Evolutionary conservation across 2,329 filamentous ascomycete genomes (phyloP).

Genomic region (Claviceps purpurea): DNA sequence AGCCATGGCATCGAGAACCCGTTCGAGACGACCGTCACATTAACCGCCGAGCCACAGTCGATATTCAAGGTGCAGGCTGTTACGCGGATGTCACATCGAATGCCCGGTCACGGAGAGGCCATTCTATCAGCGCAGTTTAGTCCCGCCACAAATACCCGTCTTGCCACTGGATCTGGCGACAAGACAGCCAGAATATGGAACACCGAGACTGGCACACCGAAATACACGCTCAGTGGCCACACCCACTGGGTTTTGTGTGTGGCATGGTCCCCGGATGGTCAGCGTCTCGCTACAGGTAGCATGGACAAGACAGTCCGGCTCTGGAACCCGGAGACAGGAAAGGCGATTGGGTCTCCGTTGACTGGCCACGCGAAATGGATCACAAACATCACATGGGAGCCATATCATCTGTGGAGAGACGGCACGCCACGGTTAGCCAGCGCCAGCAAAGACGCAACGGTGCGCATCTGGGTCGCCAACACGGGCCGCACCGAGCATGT

Average conservation of each 20-base stretch:
- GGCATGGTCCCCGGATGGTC: slow-evolving; percentile 73
- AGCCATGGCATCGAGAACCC: slow-evolving; percentile 44
- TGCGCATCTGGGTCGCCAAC: slow-evolving; percentile 75
- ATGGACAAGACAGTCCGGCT: slow-evolving; percentile 88
- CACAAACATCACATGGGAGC: slow-evolving; percentile 81
- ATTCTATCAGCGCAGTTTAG: slow-evolving; percentile 82
- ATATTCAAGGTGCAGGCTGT: slow-evolving; percentile 90
- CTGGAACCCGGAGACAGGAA: slow-evolving; percentile 77
- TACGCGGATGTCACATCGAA: slow-evolving; percentile 75
- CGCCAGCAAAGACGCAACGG: slow-evolving; percentile 78
- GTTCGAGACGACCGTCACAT: slow-evolving; percentile 40
- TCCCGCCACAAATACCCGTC: slow-evolving; percentile 57
- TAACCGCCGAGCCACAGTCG: slow-evolving; percentile 65
- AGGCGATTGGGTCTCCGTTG: slow-evolving; percentile 48
- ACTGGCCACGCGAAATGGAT: slow-evolving; percentile 87
- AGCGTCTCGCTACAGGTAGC: slow-evolving; percentile 71
- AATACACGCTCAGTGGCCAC: slow-evolving; percentile 76
- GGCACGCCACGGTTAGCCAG: slow-evolving; percentile 72
- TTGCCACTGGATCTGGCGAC: slow-evolving; percentile 85
- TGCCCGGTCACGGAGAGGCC: slow-evolving; percentile 82
- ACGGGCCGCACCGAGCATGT: slow-evolving; percentile 68
- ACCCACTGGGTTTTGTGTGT: slow-evolving; percentile 82
- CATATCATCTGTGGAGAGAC: slow-evolving; percentile 67
- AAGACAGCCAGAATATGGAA: slow-evolving; percentile 90
- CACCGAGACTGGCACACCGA: slow-evolving; percentile 80